Evolutionary conservation across 2,329 filamentous ascomycete species (phyloP), one percentile per base, ranked within the genome.

Genomic region (Chaetoscypha palmicola): DNA sequence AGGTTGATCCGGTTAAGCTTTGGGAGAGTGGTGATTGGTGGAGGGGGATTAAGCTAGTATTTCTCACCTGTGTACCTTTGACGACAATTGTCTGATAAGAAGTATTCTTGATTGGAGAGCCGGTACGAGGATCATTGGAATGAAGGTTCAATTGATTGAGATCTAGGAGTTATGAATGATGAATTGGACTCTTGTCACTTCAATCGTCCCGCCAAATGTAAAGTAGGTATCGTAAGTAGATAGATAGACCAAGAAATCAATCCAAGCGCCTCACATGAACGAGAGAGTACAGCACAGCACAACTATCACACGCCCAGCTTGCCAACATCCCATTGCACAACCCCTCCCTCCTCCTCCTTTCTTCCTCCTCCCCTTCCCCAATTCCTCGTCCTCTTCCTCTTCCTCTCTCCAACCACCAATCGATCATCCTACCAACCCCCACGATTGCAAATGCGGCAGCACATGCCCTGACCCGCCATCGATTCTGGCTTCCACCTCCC

Each of bases 391-490:
- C 34, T 40, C 38, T 17, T 8, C 4, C 5, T 26, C 23, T 31
- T 22, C 30, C 26, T 32, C 38, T 33, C 23, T 10, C 30, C 20
- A 22, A 23, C 12, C 17, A 42, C 24, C 7, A 7, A 7, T 7
- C 24, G 24, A 28, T 28, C 12, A 7, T 12, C 24, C 24, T 28
- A 28, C 24, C 7, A 7, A 7, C 24, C 24, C 31, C 45, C 45
- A 43, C 19, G 35, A 51, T 43, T 62, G 59, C 58, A 28, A 53
- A 57, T 60, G 54, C 53, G 59, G 58, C 57, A 62, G 60, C 60
- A 62, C 48, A 62, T 61, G 59, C 60, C 59, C 56, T 58, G 56
- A 46, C 22, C 46, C 20, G n/a, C 36, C 41, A 43, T 46, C 49
- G 49, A 55, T 48, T 50, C 60, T 62, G 60, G 60, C 59, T 59